These are phyloP conservation scores for Epichloe sylvatica DNA, from an alignment of 2,329 filamentous ascomycete species.

Conservation along the genomic window DNA sequence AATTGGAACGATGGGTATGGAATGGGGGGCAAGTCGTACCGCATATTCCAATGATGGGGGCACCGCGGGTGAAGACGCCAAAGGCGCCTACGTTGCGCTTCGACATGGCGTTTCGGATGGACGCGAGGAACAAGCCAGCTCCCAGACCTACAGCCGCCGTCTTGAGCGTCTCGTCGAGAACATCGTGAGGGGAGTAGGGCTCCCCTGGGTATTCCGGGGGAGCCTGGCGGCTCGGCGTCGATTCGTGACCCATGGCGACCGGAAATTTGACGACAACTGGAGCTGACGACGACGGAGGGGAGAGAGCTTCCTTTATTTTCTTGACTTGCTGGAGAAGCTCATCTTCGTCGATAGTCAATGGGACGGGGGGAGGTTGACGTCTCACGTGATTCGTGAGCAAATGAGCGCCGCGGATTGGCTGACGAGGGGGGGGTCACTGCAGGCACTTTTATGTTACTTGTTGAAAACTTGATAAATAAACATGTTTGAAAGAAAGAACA, in stretches of 20 bases:
- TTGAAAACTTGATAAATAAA: too few species aligned
- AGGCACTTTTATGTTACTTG: too few species aligned
- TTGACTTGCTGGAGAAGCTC: too few species aligned
- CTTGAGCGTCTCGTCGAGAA: slow-evolving; percentile 52
- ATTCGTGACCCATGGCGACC: slow-evolving; percentile 21
- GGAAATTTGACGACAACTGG: slow-evolving; percentile 7
- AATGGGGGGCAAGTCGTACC: slow-evolving; percentile 14
- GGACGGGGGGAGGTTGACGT: background rate
- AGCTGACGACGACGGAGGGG: slow-evolving; percentile 6
- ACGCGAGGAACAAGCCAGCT: slow-evolving; percentile 58
- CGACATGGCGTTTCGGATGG: slow-evolving; percentile 74
- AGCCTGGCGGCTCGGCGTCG: slow-evolving; percentile 15
- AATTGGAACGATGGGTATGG: background rate
- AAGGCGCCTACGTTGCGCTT: slow-evolving; percentile 69
- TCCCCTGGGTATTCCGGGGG: slow-evolving; percentile 10
- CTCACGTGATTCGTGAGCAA: slow-evolving; percentile 26
- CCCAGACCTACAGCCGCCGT: slow-evolving; percentile 50
- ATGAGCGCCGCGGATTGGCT: slow-evolving; percentile 20
- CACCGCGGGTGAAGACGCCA: slow-evolving; percentile 68
- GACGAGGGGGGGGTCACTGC: too few species aligned
- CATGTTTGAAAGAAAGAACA: background rate
- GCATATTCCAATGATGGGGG: slow-evolving; percentile 50
- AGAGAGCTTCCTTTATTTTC: background rate
- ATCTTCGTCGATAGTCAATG: background rate
- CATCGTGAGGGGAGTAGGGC: slow-evolving; percentile 61